Conservation (phyloP, 2,329 filamentous ascomycete species). For the Echinosphaeria canescens region DNA sequence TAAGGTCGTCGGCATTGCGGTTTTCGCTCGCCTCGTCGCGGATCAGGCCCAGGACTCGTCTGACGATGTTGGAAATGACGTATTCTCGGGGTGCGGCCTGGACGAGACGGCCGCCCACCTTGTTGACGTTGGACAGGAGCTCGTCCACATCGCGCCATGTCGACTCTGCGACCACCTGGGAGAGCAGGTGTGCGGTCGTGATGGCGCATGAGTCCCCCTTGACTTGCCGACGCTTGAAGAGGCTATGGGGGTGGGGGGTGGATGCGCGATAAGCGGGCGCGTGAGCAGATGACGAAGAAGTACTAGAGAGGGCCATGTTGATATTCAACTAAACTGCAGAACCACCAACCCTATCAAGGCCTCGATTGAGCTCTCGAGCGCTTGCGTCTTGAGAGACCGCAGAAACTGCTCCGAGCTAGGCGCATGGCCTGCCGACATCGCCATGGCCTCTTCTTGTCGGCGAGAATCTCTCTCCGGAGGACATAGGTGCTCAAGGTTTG, state of each 20-base stretch:
- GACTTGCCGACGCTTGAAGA: constrained; percentile 83
- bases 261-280: neutral
- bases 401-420: constrained; percentile 62
- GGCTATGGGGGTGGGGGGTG: constrained; percentile 34
- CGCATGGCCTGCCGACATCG: too few species aligned
- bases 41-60: constrained; percentile 74
- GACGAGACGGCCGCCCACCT: constrained; percentile 56
- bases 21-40: constrained; percentile 78
- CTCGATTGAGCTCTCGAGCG: constrained; percentile 67
- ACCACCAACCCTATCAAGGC: constrained; percentile 64
- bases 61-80: constrained; percentile 84
- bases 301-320: constrained; percentile 3
- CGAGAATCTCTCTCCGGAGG: too few species aligned
- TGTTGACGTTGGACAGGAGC: constrained; percentile 61
- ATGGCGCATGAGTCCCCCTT: constrained; percentile 72
- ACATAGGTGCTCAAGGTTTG: too few species aligned
- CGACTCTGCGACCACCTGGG: constrained; percentile 66
- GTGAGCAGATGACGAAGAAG: constrained; percentile 1
- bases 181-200: constrained; percentile 73
- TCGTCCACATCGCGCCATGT: constrained; percentile 58
- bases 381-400: constrained; percentile 52
- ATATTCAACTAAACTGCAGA: too few species aligned
- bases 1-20: constrained; percentile 33
- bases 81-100: constrained; percentile 78
- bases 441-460: too few species aligned